A percentile compares a stretch with the other conserved stretches of the same genome.
These are phyloP conservation scores for Russula foetens DNA, from an alignment of 768 basidiomycete genomes.

Conservation along the genomic window DNA sequence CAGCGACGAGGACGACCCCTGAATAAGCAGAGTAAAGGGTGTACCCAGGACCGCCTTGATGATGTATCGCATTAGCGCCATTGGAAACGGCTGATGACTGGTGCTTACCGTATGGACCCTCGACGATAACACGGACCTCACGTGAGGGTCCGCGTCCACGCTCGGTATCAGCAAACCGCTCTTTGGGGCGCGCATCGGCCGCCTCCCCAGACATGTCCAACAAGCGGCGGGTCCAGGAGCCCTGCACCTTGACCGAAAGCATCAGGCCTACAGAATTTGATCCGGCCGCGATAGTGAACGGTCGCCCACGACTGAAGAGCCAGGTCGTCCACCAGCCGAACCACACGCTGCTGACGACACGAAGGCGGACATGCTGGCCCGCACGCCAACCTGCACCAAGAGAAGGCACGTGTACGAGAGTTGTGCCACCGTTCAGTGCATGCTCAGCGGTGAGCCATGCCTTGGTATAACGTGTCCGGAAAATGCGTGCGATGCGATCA, in stretches of 20 bases:
- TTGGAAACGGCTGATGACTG: neutral
- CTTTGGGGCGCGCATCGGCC: conserved; percentile 26
- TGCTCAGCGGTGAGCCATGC: conserved; percentile 40
- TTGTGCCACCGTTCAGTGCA: conserved; percentile 33
- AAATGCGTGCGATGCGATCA: conserved; percentile 39
- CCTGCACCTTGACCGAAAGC: conserved; percentile 42
- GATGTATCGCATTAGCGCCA: conserved; percentile 14
- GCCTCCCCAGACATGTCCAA: conserved; percentile 33
- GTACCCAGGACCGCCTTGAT: conserved; percentile 36
- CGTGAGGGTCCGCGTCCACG: conserved; percentile 2
- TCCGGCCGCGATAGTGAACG: conserved; percentile 42
- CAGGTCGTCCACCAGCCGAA: conserved; percentile 26
- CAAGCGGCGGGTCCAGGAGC: conserved; percentile 42
- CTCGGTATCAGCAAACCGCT: conserved; percentile 11
- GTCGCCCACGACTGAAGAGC: conserved; percentile 12
- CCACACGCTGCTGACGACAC: conserved; percentile 36
- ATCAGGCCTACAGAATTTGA: conserved; percentile 38
- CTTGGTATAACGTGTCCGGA: conserved; percentile 37
- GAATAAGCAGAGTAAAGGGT: conserved; percentile 42
- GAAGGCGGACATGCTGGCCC: conserved; percentile 52
- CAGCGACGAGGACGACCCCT: conserved; percentile 46
- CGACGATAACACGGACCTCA: conserved; percentile 35
- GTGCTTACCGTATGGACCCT: conserved; percentile 46
- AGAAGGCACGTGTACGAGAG: conserved; percentile 38
- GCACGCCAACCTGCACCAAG: conserved; percentile 48